Percentiles rank a stretch among this genome's conserved stretches.
Evolutionary conservation across 352 stramenopile genomes (phyloP).

Genomic region (Pythium chondricola): DNA sequence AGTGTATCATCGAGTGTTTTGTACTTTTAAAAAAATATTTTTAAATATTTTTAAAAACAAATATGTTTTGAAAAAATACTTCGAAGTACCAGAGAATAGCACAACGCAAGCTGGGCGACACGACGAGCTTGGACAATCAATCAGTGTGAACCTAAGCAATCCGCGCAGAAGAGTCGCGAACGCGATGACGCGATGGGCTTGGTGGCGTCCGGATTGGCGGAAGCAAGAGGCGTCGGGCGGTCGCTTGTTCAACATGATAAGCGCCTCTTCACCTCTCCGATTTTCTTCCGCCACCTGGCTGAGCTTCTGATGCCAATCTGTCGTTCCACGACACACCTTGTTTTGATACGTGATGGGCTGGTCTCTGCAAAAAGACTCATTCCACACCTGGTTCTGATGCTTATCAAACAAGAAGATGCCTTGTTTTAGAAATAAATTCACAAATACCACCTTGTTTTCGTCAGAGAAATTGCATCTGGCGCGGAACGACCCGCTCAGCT

Average conservation of each 20-base stretch:
- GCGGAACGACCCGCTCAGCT: too few relatives aligned
- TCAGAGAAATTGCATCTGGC: neutral
- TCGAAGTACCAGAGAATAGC: neutral
- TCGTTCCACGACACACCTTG: too few relatives aligned
- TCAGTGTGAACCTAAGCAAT: too few relatives aligned
- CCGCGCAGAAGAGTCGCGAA: neutral
- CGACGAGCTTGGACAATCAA: too few relatives aligned
- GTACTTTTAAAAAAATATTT: too few relatives aligned
- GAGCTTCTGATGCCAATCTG: too few relatives aligned
- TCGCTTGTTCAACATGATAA: slow-evolving; percentile 16
- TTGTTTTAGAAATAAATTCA: neutral
- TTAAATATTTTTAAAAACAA: too few relatives aligned
- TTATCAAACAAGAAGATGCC: neutral
- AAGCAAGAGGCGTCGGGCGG: neutral
- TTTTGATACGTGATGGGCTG: too few relatives aligned
- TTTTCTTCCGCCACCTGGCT: too few relatives aligned
- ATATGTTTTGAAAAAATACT: too few relatives aligned
- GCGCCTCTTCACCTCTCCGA: slow-evolving; percentile 14
- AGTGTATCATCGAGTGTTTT: too few relatives aligned
- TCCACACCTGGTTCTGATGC: neutral
- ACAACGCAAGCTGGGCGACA: neutral
- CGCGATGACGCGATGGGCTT: slow-evolving; percentile 7
- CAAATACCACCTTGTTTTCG: slow-evolving; percentile 8
- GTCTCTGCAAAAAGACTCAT: too few relatives aligned
- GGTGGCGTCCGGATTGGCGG: slow-evolving; percentile 4